These are phyloP conservation scores for Fraxinus platypoda DNA, from an alignment of 305 asterid species.

Conservation along the genomic window DNA sequence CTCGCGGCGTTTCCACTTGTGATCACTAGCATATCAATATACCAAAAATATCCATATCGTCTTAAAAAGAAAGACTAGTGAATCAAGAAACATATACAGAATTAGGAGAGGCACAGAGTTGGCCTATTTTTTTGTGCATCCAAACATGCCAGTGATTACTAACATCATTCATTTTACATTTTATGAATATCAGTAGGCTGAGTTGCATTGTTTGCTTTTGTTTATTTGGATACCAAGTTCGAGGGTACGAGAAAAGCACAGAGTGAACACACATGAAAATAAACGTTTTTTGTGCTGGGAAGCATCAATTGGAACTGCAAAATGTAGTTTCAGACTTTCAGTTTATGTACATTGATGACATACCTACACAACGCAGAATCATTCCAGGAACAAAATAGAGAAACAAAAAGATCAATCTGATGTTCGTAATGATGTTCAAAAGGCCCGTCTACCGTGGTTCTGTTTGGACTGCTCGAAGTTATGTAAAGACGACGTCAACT, in stretches of 20 bases:
- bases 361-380: constrained; percentile 16
- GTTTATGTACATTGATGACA: constrained; percentile 31
- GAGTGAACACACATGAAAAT: not conserved
- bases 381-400: not conserved
- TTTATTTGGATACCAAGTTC: not conserved
- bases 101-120: constrained; percentile 8
- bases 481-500: not conserved
- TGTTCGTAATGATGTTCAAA: constrained; percentile 19
- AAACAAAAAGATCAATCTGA: not conserved
- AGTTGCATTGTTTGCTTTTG: not conserved
- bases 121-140: not conserved
- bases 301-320: not conserved
- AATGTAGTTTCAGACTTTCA: constrained; percentile 18
- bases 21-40: constrained; percentile 67
- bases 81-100: constrained; percentile 15
- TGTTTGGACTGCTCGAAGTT: not conserved
- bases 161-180: not conserved
- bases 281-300: constrained; percentile 11
- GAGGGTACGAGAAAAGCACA: not conserved
- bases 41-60: constrained; percentile 85
- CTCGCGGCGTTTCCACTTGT: constrained; percentile 86
- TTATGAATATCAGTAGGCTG: not conserved
- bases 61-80: constrained; percentile 60
- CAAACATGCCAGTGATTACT: not conserved
- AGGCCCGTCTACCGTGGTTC: not conserved